Evolutionary conservation across 2,329 filamentous ascomycete species (phyloP), one percentile per base, ranked within the genome.

Genomic region (Phyllosticta citribraziliensis): DNA sequence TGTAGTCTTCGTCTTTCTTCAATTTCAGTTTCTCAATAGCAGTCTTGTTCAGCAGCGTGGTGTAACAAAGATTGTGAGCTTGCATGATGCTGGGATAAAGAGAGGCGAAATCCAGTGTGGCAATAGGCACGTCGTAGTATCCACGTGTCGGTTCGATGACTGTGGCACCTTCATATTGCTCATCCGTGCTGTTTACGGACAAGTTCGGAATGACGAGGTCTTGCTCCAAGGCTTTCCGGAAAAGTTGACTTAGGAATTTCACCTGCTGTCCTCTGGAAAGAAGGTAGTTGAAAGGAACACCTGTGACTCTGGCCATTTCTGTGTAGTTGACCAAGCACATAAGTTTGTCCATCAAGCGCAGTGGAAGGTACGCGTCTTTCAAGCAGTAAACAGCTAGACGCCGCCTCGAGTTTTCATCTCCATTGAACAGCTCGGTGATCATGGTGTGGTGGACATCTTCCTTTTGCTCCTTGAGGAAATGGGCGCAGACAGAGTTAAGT

Each of bases 261-360:
- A 99, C 87, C 75, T 99, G 95, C 73, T 99, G 94, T 53, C 94
- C 94, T 70, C 92, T 86, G 24, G 94, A 86, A 1, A 99, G 82
- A 53, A 99, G 82, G 70, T 88, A 96, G 71, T 96, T 97, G 80
- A 99, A 99, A 0, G 94, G 94, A 4, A 99, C 93, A 68, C 94
- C 94, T 25, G 95, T 99, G 75, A 99, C 94, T 84, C 94, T 94
- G 62, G 94, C 93, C 94, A 99, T 99, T 76, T 99, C 94, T 0
- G 94, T 97, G 70, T 97, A 97, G 73, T 99, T 99, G 75, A 96
- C 89, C n/a, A 99, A 80, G 75, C 94, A 97, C 71, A 96, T 97
- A 25, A 99, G 80, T 74, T 99, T 99, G 71, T 99, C 94, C 86
- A 99, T 92, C 57, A 99, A 76, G 63, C 95, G 80, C 70, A 97